phyloP scores from a whole-genome alignment of 495 filamentous ascomycete species.

The Trichoderma erinaceum region DNA sequence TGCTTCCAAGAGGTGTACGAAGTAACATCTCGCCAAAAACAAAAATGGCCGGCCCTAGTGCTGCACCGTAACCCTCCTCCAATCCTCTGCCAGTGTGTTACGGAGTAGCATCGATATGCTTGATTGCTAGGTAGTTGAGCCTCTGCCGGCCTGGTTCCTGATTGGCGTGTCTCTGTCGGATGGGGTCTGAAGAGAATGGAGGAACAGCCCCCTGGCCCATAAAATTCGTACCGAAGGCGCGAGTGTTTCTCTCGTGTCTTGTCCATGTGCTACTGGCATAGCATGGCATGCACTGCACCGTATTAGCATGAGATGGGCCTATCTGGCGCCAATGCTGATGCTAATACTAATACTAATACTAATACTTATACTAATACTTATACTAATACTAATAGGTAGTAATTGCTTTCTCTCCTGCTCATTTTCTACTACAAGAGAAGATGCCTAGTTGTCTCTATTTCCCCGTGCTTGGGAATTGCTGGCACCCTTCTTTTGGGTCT shows the following conservation, averaged over 20 bases:
- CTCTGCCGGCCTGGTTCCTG: not conserved
- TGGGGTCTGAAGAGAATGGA: not conserved
- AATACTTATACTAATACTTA: no score
- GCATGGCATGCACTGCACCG: not conserved
- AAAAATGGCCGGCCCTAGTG: not conserved
- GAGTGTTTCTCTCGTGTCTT: not conserved
- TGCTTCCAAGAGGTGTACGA: not conserved
- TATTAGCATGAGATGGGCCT: no score
- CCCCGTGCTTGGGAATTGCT: not conserved
- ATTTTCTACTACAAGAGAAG: no score
- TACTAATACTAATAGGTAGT: no score
- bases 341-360: no score
- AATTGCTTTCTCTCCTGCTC: not conserved
- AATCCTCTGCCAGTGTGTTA: not conserved
- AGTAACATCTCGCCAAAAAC: not conserved
- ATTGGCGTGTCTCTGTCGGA: not conserved
- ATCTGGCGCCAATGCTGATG: no score
- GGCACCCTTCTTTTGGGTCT: not conserved
- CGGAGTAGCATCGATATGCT: slow-evolving; percentile 8
- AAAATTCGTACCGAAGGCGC: not conserved
- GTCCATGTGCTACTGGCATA: not conserved
- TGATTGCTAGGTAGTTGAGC: slow-evolving; percentile 5
- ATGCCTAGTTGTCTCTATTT: not conserved
- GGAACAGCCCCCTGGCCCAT: not conserved
- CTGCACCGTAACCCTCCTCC: slow-evolving; percentile 1